A percentile compares a stretch with the other conserved stretches of the same genome.
Conservation (phyloP, 441 rosid species). For the Biscutella laevigata region DNA sequence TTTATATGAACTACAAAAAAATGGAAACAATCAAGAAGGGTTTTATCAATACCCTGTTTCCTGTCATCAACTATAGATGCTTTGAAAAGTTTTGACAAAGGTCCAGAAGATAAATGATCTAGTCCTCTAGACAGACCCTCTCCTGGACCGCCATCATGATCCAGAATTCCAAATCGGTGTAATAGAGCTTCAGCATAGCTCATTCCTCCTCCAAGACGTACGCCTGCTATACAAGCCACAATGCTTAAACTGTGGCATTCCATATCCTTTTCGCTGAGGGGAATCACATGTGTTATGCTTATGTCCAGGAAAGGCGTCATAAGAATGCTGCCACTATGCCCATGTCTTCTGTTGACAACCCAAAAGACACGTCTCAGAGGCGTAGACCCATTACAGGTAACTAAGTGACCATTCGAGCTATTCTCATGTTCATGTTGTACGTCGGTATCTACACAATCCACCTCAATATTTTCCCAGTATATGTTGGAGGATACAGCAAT, state of each 20-base stretch:
- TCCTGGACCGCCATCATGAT: constrained; percentile 91
- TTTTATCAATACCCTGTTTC: constrained; percentile 39
- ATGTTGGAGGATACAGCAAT: constrained; percentile 75
- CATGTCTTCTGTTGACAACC: constrained; percentile 55
- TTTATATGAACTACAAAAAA: neutral
- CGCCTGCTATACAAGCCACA: constrained; percentile 69
- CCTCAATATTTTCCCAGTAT: constrained; percentile 70
- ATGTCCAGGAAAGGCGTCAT: constrained; percentile 64
- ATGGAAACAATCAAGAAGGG: neutral
- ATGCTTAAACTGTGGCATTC: constrained; percentile 81
- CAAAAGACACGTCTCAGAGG: constrained; percentile 81
- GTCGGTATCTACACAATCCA: constrained; percentile 75
- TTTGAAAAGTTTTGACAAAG: constrained; percentile 77
- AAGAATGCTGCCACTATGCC: constrained; percentile 30
- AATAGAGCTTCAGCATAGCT: constrained; percentile 54
- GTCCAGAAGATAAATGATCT: constrained; percentile 70
- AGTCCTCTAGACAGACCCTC: constrained; percentile 74
- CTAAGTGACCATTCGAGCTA: constrained; percentile 35
- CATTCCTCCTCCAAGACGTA: constrained; percentile 91
- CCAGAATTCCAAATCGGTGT: constrained; percentile 63
- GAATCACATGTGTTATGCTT: constrained; percentile 70
- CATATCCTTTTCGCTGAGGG: constrained; percentile 67
- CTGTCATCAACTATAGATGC: constrained; percentile 45
- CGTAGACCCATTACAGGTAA: constrained; percentile 36
- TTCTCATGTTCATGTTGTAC: constrained; percentile 36